phyloP scores from a whole-genome alignment of 257 asterid species.

The Nicotiana undulata region DNA sequence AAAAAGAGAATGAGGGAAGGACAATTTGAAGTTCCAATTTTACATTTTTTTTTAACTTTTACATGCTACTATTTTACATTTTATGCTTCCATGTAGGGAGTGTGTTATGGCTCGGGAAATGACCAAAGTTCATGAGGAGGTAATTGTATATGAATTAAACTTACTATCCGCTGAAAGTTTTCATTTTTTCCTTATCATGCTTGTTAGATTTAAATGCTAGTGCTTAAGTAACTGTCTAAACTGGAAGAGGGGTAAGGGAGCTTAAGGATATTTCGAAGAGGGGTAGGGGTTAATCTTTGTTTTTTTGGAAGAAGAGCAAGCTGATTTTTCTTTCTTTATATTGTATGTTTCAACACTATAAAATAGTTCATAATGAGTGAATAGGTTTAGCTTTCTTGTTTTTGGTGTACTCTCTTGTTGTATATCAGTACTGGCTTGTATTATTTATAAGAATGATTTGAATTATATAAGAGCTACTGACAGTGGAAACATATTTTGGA shows the following conservation, averaged over 20 bases:
- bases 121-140: conserved; percentile 94
- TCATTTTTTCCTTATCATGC: not conserved
- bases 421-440: not conserved
- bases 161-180: not conserved
- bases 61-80: not conserved
- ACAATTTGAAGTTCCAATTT: not conserved
- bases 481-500: not conserved
- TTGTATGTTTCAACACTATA: not conserved
- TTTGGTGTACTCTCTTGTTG: not conserved
- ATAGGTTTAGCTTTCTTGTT: not conserved
- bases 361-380: not conserved
- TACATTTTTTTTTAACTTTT: not conserved
- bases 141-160: conserved; percentile 7
- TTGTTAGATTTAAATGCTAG: not conserved
- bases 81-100: conserved; percentile 42
- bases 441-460: not conserved
- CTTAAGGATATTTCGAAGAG: not conserved
- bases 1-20: not conserved
- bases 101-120: conserved; percentile 96
- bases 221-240: not conserved
- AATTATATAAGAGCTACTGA: not conserved
- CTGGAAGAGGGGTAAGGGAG: not conserved
- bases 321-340: not conserved
- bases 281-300: not conserved
- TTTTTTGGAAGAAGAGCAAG: not conserved